Conservation (phyloP, 345 rosid species). For the Excoecaria cochinchinensis region DNA sequence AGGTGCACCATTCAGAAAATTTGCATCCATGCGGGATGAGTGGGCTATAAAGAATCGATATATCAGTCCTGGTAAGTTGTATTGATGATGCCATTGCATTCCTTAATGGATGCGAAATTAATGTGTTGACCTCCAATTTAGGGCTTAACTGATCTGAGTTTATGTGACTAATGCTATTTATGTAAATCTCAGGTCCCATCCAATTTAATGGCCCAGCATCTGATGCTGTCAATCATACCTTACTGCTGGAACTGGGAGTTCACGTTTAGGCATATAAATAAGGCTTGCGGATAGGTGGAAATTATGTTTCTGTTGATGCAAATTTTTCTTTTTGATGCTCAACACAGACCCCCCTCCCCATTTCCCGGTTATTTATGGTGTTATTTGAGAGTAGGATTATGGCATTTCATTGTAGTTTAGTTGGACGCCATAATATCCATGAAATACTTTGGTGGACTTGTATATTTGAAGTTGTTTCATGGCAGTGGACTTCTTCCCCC, state of each 20-base stretch:
- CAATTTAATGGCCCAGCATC: conserved; percentile 81
- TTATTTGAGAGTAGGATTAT: background rate
- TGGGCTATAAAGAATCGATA: conserved; percentile 86
- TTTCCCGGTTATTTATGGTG: background rate
- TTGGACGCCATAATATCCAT: background rate
- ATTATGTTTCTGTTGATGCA: background rate
- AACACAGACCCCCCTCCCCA: no score
- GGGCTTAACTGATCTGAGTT: background rate
- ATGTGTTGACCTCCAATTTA: background rate
- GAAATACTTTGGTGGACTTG: conserved; percentile 2
- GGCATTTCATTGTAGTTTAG: background rate
- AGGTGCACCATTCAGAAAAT: conserved; percentile 91
- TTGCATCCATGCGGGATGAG: conserved; percentile 65
- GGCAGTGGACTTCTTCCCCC: background rate
- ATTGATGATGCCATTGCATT: background rate
- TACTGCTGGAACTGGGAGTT: conserved; percentile 76
- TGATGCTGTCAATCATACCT: conserved; percentile 59
- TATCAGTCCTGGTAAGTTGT: conserved; percentile 83
- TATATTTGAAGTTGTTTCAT: background rate
- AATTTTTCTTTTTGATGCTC: background rate
- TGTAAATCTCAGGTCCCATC: conserved; percentile 62
- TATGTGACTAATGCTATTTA: background rate
- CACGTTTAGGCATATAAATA: conserved; percentile 29
- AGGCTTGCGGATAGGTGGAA: background rate
- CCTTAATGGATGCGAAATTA: background rate